A percentile compares a stretch with the other conserved stretches of the same genome.
Conservation (phyloP, 208 protist genomes). For the Crithidia bombi region DNA sequence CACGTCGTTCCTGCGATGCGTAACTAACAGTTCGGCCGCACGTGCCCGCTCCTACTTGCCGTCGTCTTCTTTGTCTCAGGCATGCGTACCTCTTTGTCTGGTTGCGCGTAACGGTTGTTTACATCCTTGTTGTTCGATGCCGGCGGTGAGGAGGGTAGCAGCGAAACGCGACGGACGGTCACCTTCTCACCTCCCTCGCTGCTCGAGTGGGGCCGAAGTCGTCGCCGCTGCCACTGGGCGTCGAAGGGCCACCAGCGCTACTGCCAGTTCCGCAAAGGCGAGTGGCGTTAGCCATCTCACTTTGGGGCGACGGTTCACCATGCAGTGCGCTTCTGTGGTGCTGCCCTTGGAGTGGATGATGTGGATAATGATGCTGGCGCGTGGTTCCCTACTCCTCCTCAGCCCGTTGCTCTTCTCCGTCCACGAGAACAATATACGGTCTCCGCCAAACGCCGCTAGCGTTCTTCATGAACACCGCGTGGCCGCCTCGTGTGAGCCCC, state of each 20-base stretch:
- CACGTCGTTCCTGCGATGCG: slow-evolving; percentile 49
- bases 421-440: slow-evolving; percentile 20
- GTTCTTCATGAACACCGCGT: slow-evolving; percentile 46
- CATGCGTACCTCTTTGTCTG: background rate
- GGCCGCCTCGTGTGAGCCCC: slow-evolving; percentile 58
- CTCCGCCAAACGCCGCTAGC: slow-evolving; percentile 25
- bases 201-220: background rate
- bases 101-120: too few species aligned
- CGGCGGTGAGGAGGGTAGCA: too few species aligned
- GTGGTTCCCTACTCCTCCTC: too few species aligned
- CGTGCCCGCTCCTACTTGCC: background rate
- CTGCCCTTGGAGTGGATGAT: too few species aligned
- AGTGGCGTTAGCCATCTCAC: too few species aligned
- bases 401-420: background rate
- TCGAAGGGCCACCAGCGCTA: too few species aligned
- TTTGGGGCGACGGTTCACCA: too few species aligned
- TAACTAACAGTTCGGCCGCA: slow-evolving; percentile 5
- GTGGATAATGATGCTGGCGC: too few species aligned
- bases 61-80: background rate
- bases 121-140: too few species aligned
- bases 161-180: too few species aligned
- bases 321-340: too few species aligned
- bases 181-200: background rate
- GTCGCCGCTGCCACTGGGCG: background rate
- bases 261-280: too few species aligned